Percentiles rank a stretch among this genome's conserved stretches.
Conservation (phyloP, 352 stramenopile genomes). For the Globisporangium carolinianum region DNA sequence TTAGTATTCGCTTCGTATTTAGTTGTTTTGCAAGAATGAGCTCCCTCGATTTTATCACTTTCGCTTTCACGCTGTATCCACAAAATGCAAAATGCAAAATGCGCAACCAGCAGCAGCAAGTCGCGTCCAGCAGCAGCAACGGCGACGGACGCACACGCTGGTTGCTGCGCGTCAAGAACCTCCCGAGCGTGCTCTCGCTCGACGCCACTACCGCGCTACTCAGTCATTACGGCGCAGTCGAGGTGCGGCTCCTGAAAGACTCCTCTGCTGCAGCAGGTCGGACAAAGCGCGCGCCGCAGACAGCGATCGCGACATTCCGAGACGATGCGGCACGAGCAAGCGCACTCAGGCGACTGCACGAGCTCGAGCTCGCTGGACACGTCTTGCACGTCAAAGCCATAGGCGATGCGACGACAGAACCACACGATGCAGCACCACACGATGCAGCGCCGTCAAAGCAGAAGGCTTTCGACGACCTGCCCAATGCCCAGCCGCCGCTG, state of each 20-base stretch:
- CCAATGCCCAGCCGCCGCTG: slow-evolving; percentile 18
- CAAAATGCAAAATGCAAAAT: neutral
- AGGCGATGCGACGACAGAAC: neutral
- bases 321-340: slow-evolving; percentile 21
- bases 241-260: slow-evolving; percentile 34
- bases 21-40: neutral
- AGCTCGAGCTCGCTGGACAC: slow-evolving; percentile 50
- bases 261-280: slow-evolving; percentile 15
- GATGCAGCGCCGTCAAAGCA: neutral
- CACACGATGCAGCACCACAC: slow-evolving; percentile 2
- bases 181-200: slow-evolving; percentile 45
- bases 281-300: slow-evolving; percentile 20
- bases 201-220: slow-evolving; percentile 55
- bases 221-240: slow-evolving; percentile 42
- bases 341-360: slow-evolving; percentile 34
- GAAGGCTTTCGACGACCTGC: neutral
- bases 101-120: neutral
- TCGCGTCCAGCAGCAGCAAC: neutral
- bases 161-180: slow-evolving; percentile 46
- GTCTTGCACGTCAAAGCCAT: slow-evolving; percentile 29
- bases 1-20: neutral
- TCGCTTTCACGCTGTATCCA: neutral
- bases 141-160: slow-evolving; percentile 1
- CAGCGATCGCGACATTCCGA: slow-evolving; percentile 43
- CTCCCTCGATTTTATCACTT: neutral